These are phyloP conservation scores for Paramecium primaurelia DNA, from an alignment of 73 alveolate species.

Conservation along the genomic window DNA sequence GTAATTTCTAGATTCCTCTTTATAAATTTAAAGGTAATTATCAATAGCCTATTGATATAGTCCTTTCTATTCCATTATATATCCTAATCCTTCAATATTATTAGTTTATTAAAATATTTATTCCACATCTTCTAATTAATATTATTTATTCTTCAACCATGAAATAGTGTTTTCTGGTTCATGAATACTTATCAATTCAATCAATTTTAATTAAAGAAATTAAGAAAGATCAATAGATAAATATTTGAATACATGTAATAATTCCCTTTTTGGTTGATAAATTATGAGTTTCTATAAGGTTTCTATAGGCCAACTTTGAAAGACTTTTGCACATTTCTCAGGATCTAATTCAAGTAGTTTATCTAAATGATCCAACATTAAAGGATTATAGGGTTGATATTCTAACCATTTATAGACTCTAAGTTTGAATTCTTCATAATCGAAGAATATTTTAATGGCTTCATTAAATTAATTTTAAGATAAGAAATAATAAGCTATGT, in stretches of 20 bases:
- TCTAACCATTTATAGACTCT: slow-evolving; percentile 18
- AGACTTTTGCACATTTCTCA: slow-evolving; percentile 6
- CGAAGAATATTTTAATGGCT: background rate
- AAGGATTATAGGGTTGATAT: background rate
- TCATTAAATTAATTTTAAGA: background rate
- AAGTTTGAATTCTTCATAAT: background rate
- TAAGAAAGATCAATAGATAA: background rate
- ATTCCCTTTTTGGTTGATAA: background rate
- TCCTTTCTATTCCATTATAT: background rate
- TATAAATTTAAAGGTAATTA: background rate
- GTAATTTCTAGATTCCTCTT: background rate
- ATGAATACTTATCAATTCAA: background rate
- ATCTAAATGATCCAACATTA: background rate
- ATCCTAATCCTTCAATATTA: slow-evolving; percentile 5
- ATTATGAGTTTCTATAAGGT: background rate
- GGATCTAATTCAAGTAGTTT: background rate
- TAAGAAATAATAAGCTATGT: background rate
- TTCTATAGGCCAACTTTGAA: slow-evolving; percentile 17
- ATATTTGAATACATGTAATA: background rate
- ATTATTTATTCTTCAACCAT: background rate
- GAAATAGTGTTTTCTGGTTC: background rate
- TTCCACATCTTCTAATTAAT: background rate
- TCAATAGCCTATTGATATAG: background rate
- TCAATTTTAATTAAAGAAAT: background rate
- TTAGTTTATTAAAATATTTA: background rate